phyloP scores from a whole-genome alignment of 805 yeast species.

The Clavispora fructus region DNA sequence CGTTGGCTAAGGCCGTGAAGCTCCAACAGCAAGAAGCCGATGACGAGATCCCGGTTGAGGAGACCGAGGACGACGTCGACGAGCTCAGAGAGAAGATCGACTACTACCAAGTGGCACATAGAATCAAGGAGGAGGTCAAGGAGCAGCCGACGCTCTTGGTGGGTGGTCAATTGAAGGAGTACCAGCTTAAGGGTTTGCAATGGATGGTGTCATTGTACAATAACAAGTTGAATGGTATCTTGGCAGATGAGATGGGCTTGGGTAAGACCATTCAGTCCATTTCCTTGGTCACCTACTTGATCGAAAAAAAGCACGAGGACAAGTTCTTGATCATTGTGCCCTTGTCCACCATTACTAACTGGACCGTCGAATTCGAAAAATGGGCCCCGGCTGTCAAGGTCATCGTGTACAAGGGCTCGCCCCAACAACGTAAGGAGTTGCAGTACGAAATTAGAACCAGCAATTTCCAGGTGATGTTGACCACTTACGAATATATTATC shows the following conservation, averaged over 20 bases:
- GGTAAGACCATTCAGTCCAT: slow-evolving; percentile 75
- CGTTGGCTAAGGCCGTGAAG: slow-evolving; percentile 73
- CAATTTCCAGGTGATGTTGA: slow-evolving; percentile 68
- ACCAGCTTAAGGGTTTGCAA: slow-evolving; percentile 60
- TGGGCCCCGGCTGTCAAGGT: slow-evolving; percentile 82
- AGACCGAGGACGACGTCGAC: slow-evolving; percentile 40
- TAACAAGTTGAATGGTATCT: slow-evolving; percentile 56
- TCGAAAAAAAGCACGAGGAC: slow-evolving; percentile 62
- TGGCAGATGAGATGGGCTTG: slow-evolving; percentile 66
- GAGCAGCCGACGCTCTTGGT: slow-evolving; percentile 66
- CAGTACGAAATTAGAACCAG: slow-evolving; percentile 62
- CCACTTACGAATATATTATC: slow-evolving; percentile 79
- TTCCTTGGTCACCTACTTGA: slow-evolving; percentile 65
- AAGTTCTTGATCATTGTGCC: slow-evolving; percentile 81
- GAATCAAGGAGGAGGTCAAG: slow-evolving; percentile 58
- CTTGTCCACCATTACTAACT: slow-evolving; percentile 74
- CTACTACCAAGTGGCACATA: slow-evolving; percentile 79
- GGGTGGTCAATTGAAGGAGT: slow-evolving; percentile 77
- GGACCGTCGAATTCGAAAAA: slow-evolving; percentile 81
- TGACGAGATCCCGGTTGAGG: slow-evolving; percentile 19
- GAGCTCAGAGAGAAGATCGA: slow-evolving; percentile 64
- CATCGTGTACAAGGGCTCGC: slow-evolving; percentile 74
- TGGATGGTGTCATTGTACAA: slow-evolving; percentile 65
- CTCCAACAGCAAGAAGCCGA: slow-evolving; percentile 60
- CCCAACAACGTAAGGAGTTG: slow-evolving; percentile 60